Conservation (phyloP, 192 early-diverging fungal species). For the Haplosporangium gracile region DNA sequence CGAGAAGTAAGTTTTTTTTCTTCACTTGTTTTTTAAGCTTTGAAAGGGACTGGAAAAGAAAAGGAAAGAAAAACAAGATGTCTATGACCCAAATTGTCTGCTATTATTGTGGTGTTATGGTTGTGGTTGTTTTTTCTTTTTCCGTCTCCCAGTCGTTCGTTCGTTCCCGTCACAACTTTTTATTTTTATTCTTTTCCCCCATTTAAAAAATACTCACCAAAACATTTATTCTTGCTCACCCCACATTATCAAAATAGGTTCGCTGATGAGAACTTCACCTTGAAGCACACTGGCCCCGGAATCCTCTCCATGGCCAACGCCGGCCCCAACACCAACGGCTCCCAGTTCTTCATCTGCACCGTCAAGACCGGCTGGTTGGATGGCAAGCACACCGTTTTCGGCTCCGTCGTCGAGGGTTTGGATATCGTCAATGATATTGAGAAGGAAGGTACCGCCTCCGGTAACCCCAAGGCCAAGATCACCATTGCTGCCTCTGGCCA, state of each 20-base stretch:
- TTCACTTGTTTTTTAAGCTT: background rate
- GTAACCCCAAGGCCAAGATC: slow-evolving; percentile 64
- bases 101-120: background rate
- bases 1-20: slow-evolving; percentile 66
- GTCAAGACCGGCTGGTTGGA: slow-evolving; percentile 89
- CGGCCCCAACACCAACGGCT: slow-evolving; percentile 88
- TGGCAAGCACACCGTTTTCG: slow-evolving; percentile 89
- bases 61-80: background rate
- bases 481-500: slow-evolving; percentile 77
- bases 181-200: background rate
- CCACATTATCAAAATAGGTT: slow-evolving; percentile 58
- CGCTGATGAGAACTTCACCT: slow-evolving; percentile 71
- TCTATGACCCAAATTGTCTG: slow-evolving; percentile 55
- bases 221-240: background rate
- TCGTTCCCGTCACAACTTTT: background rate
- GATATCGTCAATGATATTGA: slow-evolving; percentile 79
- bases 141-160: background rate
- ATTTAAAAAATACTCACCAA: background rate
- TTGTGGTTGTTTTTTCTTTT: background rate
- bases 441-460: slow-evolving; percentile 64
- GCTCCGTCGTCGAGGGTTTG: slow-evolving; percentile 75
- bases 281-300: slow-evolving; percentile 73
- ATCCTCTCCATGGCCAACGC: slow-evolving; percentile 91
- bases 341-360: slow-evolving; percentile 93
- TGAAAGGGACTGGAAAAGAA: background rate